Evolutionary conservation across 305 asterid genomes (phyloP), one percentile per base, ranked within the genome.

Genomic region (Striga hermonthica): DNA sequence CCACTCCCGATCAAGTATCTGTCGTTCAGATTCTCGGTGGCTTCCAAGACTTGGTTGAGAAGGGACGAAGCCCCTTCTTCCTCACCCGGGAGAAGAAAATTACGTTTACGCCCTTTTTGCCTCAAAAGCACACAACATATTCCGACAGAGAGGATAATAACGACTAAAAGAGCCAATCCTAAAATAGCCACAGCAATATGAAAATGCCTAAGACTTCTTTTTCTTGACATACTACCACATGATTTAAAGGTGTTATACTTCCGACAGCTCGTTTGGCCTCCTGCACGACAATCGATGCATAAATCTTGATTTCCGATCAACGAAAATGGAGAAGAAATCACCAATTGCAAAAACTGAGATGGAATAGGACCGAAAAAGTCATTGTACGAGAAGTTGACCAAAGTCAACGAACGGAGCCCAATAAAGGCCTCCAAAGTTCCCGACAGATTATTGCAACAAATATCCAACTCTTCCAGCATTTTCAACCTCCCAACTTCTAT

Each of bases 21-120:
- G 49, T 84, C 89, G 44, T 78, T 78, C 16, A 91, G 81, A 74
- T 86, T 82, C 66, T 85, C 92, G 4, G 98, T 91, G 57, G 90
- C 95, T 72, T 63, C 80, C 63, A 85, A 68, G 39, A 91, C 84
- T 84, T 80, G 85, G 66, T 69, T 81, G 62, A 91, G 94, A 76
- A 88, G 78, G 14, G 93, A 82, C 4, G 91, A 73, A 44, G 83
- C 75, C n/a, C 87, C 90, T 79, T 84, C 90, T 78, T 83, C 88
- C 75, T 77, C 87, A 39, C 76, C 73, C 28, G 81, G 68, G 58
- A 59, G 68, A 61, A 66, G 62, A 57, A 69, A n/a, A 57, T 76
- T 74, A 68, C 22, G 39, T 60, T 69, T 54, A 1, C 65, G 64
- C 41, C 57, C 53, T 70, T 77, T 79, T 71, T 45, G 70, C 75